Evolutionary conservation across 495 filamentous ascomycete species (phyloP), one percentile per base, ranked within the genome.

Genomic region (Aspergillus indologenus): DNA sequence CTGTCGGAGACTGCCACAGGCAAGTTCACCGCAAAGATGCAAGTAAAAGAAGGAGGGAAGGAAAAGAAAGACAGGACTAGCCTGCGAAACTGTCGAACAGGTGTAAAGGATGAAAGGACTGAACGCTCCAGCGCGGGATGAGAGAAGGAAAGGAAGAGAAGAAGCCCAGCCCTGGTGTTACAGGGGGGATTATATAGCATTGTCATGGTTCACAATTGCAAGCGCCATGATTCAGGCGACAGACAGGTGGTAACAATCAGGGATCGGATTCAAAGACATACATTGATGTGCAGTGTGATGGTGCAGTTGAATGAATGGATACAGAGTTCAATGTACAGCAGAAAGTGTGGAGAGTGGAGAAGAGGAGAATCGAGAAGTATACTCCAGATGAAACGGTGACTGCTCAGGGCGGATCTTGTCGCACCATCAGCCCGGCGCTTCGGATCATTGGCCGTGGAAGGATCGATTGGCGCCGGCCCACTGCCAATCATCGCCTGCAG

Each of bases 1-100:
- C 62, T 70, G 71, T 63, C 57, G 65, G 61, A 65, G 64, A 66
- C 61, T 67, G 70, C 68, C 68, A 68, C 70, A 75, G 72, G 69
- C 70, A 68, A 69, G 58, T 66, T 56, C 58, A 63, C 61, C 40
- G 60, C 34, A 40, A 61, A 64, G 54, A 48, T 54, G 24, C 51
- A 56, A 51, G 19, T 23, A 53, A 71, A 69, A 67, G 65, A 71
- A 75, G 67, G 34, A 14, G 12, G 2, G 34, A 2, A 54, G 66
- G 66, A 52, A 69, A 70, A 69, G 62, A 63, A 62, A 58, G 60
- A 40, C 56, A 59, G 59, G 60, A 68, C 74, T 74, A 62, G 74
- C 74, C 74, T 70, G 73, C 60, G 57, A 45, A 58, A 61, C 34
- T 68, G 62, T 72, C 67, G 63, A 75, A 70, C 65, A 65, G 54